Base-by-base conservation (phyloP, 2,329 filamentous ascomycete genomes). In the Pseudopithomyces chartarum region DNA sequence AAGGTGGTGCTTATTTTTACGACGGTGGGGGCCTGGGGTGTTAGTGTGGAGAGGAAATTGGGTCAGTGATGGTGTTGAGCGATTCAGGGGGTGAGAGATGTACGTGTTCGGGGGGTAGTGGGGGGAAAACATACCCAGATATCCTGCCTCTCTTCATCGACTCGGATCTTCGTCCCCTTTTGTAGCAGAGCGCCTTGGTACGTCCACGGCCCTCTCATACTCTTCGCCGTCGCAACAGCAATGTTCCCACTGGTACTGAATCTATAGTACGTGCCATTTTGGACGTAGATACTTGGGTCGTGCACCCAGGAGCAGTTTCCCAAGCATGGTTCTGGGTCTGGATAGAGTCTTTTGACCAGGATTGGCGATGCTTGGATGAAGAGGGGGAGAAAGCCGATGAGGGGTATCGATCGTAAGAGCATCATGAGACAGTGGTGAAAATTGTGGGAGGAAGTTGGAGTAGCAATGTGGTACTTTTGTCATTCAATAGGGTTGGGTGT, bases 21-120 rank as follows among this genome's bases (percentile, higher is more conserved):
- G 15, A 87, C 81, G 56, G 89, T 86, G 0, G 88, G 88, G 1
- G 87, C 87, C 85, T 87, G 49, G 34, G 8, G 13, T 6, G 20
- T 62, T 13, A 62, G 45, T 43, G 19, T 17, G 20, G 17, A 15
- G 6, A 38, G 10, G 47, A 23, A 17, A 15, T 13, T 10, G 11
- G n/a, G 13, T 42, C 39, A 29, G 5, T 8, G 26, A 29, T 29
- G 26, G 26, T 8, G 26, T 29, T 29, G 26, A 5, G 8, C 4
- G 4, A 29, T 29, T 29, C 26, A 8, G 26, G 26, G 26, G 8
- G 8, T 29, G 8, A 29, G 8, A 4, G 8, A 29, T 5, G 26
- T 8, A 29, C 4, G 8, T 29, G 4, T 29, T 29, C 26, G 26
- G 26, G 6, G 4, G 11, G 17, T 47, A 42, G 7, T 34, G 22